These are phyloP conservation scores for Ceratobasidium papillatum DNA, from an alignment of 1,284 basidiomycete species.

Conservation along the genomic window DNA sequence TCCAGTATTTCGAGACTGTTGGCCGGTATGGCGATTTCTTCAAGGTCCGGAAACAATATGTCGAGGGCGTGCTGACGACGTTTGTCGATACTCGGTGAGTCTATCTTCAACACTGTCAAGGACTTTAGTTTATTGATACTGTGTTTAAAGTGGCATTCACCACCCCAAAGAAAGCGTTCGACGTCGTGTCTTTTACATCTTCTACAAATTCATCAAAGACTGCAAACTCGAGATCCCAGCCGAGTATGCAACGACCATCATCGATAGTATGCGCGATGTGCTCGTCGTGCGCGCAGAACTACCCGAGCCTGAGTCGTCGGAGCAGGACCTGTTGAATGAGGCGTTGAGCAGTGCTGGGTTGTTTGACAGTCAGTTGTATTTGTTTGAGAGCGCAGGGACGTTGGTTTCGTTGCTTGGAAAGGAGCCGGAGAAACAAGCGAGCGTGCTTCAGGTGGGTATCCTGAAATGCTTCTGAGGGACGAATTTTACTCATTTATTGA, in stretches of 20 bases:
- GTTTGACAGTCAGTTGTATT: slow-evolving; percentile 93
- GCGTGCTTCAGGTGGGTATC: slow-evolving; percentile 64
- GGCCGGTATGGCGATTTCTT: slow-evolving; percentile 97
- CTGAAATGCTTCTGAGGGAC: neutral
- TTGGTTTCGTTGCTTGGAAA: slow-evolving; percentile 77
- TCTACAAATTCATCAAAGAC: slow-evolving; percentile 92
- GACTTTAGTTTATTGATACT: neutral
- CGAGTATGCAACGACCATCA: slow-evolving; percentile 74
- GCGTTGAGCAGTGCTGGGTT: slow-evolving; percentile 75
- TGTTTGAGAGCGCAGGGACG: slow-evolving; percentile 92
- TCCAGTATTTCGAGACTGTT: slow-evolving; percentile 94
- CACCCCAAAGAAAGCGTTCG: slow-evolving; percentile 77
- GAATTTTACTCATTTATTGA: slow-evolving; percentile 21
- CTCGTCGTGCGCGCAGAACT: slow-evolving; percentile 71
- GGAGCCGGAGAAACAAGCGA: slow-evolving; percentile 72
- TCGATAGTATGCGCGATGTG: slow-evolving; percentile 78
- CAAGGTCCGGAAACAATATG: slow-evolving; percentile 87
- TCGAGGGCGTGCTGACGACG: slow-evolving; percentile 85
- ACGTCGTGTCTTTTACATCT: slow-evolving; percentile 89
- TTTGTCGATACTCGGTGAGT: slow-evolving; percentile 85
- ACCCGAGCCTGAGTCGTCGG: slow-evolving; percentile 58
- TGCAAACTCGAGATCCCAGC: slow-evolving; percentile 79
- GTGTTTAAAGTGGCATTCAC: slow-evolving; percentile 79
- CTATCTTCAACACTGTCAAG: neutral
- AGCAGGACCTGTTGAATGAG: slow-evolving; percentile 71